Evolutionary conservation across 306 rosid genomes (phyloP).

Genomic region (Alnus rubra): DNA sequence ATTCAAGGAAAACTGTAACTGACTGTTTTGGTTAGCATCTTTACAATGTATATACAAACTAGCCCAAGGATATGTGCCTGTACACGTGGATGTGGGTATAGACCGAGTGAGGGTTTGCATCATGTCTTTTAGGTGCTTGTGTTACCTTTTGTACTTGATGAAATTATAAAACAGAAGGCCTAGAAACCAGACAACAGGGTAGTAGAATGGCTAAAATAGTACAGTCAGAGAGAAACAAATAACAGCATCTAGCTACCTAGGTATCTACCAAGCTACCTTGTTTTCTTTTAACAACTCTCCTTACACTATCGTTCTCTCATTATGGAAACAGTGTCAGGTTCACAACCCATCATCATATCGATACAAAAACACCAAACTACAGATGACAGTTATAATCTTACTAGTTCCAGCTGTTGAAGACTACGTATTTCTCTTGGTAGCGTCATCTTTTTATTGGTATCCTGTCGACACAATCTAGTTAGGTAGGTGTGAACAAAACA

Average conservation of each 20-base stretch:
- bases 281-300: neutral
- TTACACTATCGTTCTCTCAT: neutral
- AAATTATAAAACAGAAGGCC: neutral
- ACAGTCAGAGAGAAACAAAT: neutral
- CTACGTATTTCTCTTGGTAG: slow-evolving; percentile 90
- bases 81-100: neutral
- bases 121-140: neutral
- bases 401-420: slow-evolving; percentile 77
- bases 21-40: neutral
- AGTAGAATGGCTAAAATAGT: neutral
- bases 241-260: neutral
- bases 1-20: neutral
- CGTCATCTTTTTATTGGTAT: slow-evolving; percentile 67
- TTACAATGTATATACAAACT: neutral
- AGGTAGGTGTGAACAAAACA: slow-evolving; percentile 20
- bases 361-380: slow-evolving; percentile 16
- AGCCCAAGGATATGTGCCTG: neutral
- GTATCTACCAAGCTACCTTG: neutral
- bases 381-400: slow-evolving; percentile 37
- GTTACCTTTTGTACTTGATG: neutral
- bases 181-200: neutral
- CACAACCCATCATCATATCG: neutral
- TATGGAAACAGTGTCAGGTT: neutral
- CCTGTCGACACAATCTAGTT: slow-evolving; percentile 55
- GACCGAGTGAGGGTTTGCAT: neutral